A percentile compares a stretch with the other conserved stretches of the same genome.
Evolutionary conservation across 2,329 filamentous ascomycete genomes (phyloP).

Genomic region (Colletotrichum sp.): DNA sequence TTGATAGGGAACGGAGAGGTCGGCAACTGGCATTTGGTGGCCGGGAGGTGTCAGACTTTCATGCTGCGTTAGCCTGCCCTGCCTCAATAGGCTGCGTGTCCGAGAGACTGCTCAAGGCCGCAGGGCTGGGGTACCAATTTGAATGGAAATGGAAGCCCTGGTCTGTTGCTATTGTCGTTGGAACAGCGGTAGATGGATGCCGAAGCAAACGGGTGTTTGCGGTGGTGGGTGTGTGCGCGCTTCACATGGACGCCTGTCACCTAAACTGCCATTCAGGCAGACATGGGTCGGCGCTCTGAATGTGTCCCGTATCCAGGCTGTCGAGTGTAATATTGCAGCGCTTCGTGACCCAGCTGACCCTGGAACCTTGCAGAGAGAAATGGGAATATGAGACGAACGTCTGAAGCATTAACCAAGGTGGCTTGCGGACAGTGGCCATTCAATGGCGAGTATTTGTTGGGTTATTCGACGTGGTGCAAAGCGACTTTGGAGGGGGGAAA

Average conservation of each 20-base stretch:
- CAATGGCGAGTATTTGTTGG: neutral
- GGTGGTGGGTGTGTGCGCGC: neutral
- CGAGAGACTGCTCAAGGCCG: neutral
- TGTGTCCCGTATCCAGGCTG: neutral
- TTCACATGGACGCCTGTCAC: neutral
- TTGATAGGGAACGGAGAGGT: neutral
- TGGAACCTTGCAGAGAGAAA: neutral
- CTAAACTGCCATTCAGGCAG: neutral
- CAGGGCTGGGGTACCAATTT: neutral
- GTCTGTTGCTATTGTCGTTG: neutral
- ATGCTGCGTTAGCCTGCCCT: neutral
- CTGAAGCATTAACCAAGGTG: neutral
- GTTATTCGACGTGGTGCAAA: neutral
- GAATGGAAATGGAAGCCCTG: neutral
- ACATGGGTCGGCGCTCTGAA: neutral
- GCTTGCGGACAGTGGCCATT: neutral
- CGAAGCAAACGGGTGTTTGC: neutral
- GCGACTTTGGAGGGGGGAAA: neutral
- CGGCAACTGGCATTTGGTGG: neutral
- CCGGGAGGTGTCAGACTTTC: neutral
- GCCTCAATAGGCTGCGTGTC: neutral
- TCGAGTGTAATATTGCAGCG: neutral
- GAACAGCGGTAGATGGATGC: neutral
- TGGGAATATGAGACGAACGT: constrained; percentile 18
- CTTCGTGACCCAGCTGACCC: neutral